These are phyloP conservation scores for Aspergillus unguis DNA, from an alignment of 2,329 filamentous ascomycete genomes.

Conservation along the genomic window DNA sequence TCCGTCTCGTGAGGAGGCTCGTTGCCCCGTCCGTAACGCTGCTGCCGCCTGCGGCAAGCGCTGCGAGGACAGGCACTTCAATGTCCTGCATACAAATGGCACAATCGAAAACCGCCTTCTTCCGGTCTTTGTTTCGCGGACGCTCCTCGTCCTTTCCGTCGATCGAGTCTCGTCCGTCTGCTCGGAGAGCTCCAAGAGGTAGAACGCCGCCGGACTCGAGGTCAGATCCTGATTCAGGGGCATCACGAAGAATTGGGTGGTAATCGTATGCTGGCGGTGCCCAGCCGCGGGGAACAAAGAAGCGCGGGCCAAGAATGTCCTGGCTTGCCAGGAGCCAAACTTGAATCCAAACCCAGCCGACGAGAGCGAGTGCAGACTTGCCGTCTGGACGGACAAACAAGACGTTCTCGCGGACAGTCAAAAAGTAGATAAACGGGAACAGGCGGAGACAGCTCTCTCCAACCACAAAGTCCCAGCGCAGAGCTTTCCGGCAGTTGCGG, in stretches of 20 bases:
- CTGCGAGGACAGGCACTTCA: conserved; percentile 73
- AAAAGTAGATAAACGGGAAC: conserved; percentile 81
- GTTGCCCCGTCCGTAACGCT: conserved; percentile 46
- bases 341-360: conserved; percentile 84
- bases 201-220: conserved; percentile 71
- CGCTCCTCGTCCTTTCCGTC: conserved; percentile 44
- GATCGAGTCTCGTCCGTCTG: conserved; percentile 40
- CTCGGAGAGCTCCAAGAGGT: conserved; percentile 69
- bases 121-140: conserved; percentile 42
- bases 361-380: conserved; percentile 61
- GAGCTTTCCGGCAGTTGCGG: conserved; percentile 84
- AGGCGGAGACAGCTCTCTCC: conserved; percentile 78
- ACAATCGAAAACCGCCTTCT: conserved; percentile 73
- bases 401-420: conserved; percentile 72
- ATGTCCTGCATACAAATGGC: conserved; percentile 91
- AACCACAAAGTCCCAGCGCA: conserved; percentile 87
- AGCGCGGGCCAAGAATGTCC: conserved; percentile 82
- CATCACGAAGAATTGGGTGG: conserved; percentile 72
- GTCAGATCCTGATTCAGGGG: conserved; percentile 60
- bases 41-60: conserved; percentile 47
- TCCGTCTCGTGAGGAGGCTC: conserved; percentile 71
- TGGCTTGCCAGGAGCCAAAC: conserved; percentile 74
- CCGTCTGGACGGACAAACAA: conserved; percentile 70
- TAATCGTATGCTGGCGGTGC: conserved; percentile 77
- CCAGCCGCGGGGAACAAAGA: conserved; percentile 70